Evolutionary conservation across 2,329 filamentous ascomycete genomes (phyloP), one percentile per base, ranked within the genome.

Genomic region (Helotiales sp.): DNA sequence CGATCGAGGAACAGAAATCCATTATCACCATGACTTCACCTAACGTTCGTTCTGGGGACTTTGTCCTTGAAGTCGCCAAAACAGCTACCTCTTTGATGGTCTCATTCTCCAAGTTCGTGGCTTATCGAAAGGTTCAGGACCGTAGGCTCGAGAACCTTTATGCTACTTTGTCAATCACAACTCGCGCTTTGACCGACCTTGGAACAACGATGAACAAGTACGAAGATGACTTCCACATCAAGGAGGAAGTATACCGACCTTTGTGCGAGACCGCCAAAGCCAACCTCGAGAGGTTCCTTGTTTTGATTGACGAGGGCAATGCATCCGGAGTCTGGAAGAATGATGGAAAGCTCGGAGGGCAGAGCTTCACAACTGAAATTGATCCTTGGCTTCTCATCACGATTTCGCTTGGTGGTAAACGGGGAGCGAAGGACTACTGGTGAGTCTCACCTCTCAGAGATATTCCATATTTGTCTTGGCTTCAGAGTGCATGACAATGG

Each of bases 341-440:
- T 17, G 55, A 63, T 27, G 58, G 57, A 5, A 58, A 52, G 1
- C 34, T 60, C 13, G 49, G 57, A 7, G 58, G 55, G 31, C 34
- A 54, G 15, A 2, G 55, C 3, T 38, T 56, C n/a, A 56, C 55
- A 12, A 38, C 58, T 15, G 58, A 63, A 30, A 38, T 53, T 5
- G 57, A 63, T 40, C 60, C 60, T 17, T 63, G 60, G 60, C 58
- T 63, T 24, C 22, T 63, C 8, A 58, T 63, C 38, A 60, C 52
- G 5, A 40, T 63, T 31, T 52, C 55, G 9, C 30, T 63, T 3
- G 60, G 60, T 2, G 55, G 58, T 6, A 25, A 38, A 29, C 50
- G 57, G 9, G 49, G 58, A 27, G 58, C 60, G 1, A 56, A 60
- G 22, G 19, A 19, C 3, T 63, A 48, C 47, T 63, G 58, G 57